Base-by-base conservation (phyloP, 2,329 filamentous ascomycete genomes). In the Pestalotiopsis sp. region DNA sequence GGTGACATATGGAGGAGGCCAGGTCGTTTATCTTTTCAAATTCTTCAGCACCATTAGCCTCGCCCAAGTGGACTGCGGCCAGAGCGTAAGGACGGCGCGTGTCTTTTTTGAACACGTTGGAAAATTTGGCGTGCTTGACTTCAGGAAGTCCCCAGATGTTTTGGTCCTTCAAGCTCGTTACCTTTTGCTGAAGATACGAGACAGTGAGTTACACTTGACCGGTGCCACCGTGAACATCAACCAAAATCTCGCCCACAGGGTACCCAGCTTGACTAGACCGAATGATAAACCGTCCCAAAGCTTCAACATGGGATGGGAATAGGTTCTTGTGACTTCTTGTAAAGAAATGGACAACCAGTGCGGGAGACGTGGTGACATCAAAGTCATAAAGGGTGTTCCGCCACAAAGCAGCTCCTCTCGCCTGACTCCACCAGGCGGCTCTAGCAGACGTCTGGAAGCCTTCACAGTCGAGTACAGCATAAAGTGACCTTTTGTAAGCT, bases 41-140 rank as follows among this genome's bases (percentile, higher is more conserved):
- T 96, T 98, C 78, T 99, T 96, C 44, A 94, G 94, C 52, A 99
- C 96, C 86, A 99, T 95, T 60, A 95, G 98, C 69, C 96, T 89
- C 39, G 95, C 98, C 78, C 98, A 98, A 82, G 98, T 99, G 82
- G 76, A 99, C 95, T n/a, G 95, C 98, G 87, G 98, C 99, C 76
- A 99, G 89, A 66, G 96, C 96, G 82, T 99, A 99, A 80, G 98
- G 98, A 76, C 96, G 94, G 78, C 91, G 91, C 40, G 96, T 99
- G 82, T 99, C 95, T 81, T 95, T 96, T 86, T 99, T 99, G 83
- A 92, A 91, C 77, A 99, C 96, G 83, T 98, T 95, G 94, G 98
- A 98, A 79, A 98, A 96, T 84, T 98, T 98, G 81, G 96, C 95
- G 80, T 98, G 98, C 81, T 94, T 97, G 71, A 96, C 96, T 82